phyloP scores from a whole-genome alignment of 148 eudicot genomes.

The Beta vulgaris region DNA sequence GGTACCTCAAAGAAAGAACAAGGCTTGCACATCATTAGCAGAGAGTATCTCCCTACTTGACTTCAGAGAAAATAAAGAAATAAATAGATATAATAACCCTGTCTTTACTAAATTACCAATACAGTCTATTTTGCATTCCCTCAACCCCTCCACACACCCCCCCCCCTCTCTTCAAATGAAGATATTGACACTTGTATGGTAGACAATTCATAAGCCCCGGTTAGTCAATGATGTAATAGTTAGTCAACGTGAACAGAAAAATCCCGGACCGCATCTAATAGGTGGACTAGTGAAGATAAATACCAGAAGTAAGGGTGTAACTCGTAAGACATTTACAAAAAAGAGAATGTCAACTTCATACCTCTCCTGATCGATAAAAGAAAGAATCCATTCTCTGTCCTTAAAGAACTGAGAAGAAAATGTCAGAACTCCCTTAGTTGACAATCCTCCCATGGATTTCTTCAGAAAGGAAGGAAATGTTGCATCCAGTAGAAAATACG shows the following conservation, averaged over 20 bases:
- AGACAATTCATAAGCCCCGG: background rate
- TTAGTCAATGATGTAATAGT: conserved; percentile 1
- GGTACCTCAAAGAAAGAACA: background rate
- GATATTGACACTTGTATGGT: background rate
- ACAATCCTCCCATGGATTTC: conserved; percentile 44
- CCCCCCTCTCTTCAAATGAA: background rate
- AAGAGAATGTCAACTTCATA: conserved; percentile 18
- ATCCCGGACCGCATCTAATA: background rate
- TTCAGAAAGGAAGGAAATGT: conserved; percentile 58
- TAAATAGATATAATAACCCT: no score
- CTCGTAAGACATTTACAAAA: background rate
- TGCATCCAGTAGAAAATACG: conserved; percentile 80
- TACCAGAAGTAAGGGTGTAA: background rate
- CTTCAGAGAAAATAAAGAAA: background rate
- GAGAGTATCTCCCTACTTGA: background rate
- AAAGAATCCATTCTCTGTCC: conserved; percentile 37
- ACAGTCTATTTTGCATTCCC: background rate
- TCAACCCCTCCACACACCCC: no score
- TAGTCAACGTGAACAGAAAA: background rate
- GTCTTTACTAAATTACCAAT: no score
- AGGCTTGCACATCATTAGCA: background rate
- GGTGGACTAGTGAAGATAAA: background rate
- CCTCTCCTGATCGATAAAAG: conserved; percentile 51
- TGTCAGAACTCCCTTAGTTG: conserved; percentile 38
- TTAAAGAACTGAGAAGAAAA: conserved; percentile 33